Evolutionary conservation across 1,284 basidiomycete genomes (phyloP).

Genomic region (Dichomitus squalens): DNA sequence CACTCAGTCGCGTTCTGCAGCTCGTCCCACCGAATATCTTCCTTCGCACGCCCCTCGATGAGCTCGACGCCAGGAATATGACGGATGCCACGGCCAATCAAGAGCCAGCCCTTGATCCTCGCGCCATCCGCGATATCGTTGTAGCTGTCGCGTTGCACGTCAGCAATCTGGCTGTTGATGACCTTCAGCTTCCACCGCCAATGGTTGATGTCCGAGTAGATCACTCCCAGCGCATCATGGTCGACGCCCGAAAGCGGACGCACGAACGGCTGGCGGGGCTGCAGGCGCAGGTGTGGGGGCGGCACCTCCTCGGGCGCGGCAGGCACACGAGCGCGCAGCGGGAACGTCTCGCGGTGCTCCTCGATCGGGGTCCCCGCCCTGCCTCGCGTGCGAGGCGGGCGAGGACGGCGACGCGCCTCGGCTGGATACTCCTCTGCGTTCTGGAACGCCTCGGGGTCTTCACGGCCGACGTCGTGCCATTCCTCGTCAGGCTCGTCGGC

Average conservation of each 20-base stretch:
- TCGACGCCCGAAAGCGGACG: slow-evolving; percentile 69
- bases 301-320: slow-evolving; percentile 37
- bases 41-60: slow-evolving; percentile 77
- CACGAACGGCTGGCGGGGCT: slow-evolving; percentile 70
- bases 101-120: slow-evolving; percentile 72
- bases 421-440: slow-evolving; percentile 35
- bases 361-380: slow-evolving; percentile 27
- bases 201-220: slow-evolving; percentile 67
- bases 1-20: slow-evolving; percentile 59
- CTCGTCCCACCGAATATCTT: slow-evolving; percentile 80
- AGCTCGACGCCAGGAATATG: slow-evolving; percentile 65
- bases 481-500: slow-evolving; percentile 39
- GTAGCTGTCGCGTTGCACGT: slow-evolving; percentile 65
- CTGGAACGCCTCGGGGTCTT: slow-evolving; percentile 43
- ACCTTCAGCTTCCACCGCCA: slow-evolving; percentile 71
- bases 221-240: slow-evolving; percentile 61
- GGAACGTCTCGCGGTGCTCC: slow-evolving; percentile 65
- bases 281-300: slow-evolving; percentile 69
- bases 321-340: slow-evolving; percentile 42
- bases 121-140: slow-evolving; percentile 71
- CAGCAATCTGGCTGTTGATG: slow-evolving; percentile 70
- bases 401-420: slow-evolving; percentile 26
- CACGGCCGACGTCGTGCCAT: slow-evolving; percentile 53
- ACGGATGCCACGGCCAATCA: slow-evolving; percentile 70
- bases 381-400: slow-evolving; percentile 27